A percentile compares a stretch with the other conserved stretches of the same genome.
These are phyloP conservation scores for Chlorella sorokiniana DNA, from an alignment of 139 green algal species.

Conservation along the genomic window DNA sequence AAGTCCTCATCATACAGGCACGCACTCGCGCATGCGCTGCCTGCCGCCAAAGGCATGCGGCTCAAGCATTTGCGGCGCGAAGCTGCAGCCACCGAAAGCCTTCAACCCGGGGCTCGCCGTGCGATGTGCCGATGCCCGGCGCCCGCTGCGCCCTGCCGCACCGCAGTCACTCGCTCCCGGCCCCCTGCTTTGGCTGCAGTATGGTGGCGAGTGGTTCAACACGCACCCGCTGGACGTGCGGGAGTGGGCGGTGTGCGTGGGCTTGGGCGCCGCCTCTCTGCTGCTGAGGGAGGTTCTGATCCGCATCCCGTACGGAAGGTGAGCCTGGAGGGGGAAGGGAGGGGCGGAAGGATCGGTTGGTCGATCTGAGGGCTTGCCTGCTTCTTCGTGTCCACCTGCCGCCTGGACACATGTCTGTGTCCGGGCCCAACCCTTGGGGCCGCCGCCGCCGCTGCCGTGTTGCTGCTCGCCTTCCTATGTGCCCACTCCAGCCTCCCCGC, in stretches of 20 bases:
- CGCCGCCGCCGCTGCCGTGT: too few species aligned
- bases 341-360: too few species aligned
- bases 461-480: too few species aligned
- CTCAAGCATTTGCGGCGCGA: too few species aligned
- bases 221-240: slow-evolving; percentile 59
- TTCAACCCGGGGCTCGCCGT: too few species aligned
- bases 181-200: slow-evolving; percentile 54
- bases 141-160: neutral
- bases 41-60: neutral
- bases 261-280: slow-evolving; percentile 65
- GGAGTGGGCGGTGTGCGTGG: slow-evolving; percentile 75
- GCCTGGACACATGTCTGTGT: too few species aligned
- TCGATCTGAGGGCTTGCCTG: too few species aligned
- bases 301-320: slow-evolving; percentile 32
- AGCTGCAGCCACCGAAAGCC: too few species aligned
- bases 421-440: too few species aligned
- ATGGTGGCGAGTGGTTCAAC: slow-evolving; percentile 74
- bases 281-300: slow-evolving; percentile 57
- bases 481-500: too few species aligned
- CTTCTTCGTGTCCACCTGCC: too few species aligned
- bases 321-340: too few species aligned
- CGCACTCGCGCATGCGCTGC: neutral
- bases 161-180: neutral
- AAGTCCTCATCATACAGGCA: slow-evolving; percentile 45
- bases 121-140: slow-evolving; percentile 23